Conservation (phyloP, 2,329 filamentous ascomycete genomes). For the Epichloe brachyelytri region DNA sequence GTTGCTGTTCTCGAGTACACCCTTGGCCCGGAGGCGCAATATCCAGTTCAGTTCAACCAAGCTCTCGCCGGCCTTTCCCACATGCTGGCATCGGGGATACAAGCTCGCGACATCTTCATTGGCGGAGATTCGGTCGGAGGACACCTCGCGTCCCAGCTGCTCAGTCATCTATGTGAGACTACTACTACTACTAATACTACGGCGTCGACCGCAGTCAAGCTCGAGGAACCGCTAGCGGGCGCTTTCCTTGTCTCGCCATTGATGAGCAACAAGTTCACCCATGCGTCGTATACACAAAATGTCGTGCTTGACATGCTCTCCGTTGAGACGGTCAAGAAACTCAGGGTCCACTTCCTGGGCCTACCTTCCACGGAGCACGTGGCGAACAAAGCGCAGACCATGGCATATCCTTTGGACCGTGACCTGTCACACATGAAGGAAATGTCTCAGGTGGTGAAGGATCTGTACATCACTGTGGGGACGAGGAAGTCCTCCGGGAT, state of each 20-base stretch:
- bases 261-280: slow-evolving; percentile 5
- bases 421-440: slow-evolving; percentile 2
- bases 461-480: slow-evolving; percentile 5
- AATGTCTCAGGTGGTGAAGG: slow-evolving; percentile 1
- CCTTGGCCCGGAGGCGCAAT: slow-evolving; percentile 14
- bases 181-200: slow-evolving; percentile 14
- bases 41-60: slow-evolving; percentile 17
- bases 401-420: slow-evolving; percentile 6
- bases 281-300: slow-evolving; percentile 5
- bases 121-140: slow-evolving; percentile 23
- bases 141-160: slow-evolving; percentile 18
- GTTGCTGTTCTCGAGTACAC: slow-evolving; percentile 20
- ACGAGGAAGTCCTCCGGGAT: slow-evolving; percentile 8
- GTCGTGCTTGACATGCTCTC: slow-evolving; percentile 7
- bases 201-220: slow-evolving; percentile 5
- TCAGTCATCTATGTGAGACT: slow-evolving; percentile 18
- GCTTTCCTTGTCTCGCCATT: slow-evolving; percentile 19
- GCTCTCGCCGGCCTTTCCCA: slow-evolving; percentile 12
- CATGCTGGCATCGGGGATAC: slow-evolving; percentile 11
- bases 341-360: background rate
- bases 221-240: slow-evolving; percentile 14
- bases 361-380: background rate
- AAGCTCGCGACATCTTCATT: slow-evolving; percentile 14
- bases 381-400: background rate
- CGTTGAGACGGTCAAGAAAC: background rate